A percentile compares a stretch with the other conserved stretches of the same genome.
Conservation (phyloP, 768 basidiomycete genomes). For the Mycena leptocephala region DNA sequence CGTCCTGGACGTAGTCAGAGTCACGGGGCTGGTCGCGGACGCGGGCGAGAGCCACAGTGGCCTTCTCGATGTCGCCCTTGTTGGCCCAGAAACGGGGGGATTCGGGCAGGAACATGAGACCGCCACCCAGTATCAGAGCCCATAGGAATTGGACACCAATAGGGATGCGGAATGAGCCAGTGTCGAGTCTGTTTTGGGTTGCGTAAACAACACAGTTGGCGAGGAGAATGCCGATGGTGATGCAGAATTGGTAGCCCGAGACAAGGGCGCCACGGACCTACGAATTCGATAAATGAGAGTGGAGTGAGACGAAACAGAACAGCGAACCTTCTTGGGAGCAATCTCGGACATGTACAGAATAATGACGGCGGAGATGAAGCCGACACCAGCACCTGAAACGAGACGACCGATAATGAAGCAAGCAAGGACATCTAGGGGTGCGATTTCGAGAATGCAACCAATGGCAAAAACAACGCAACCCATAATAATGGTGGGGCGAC, state of each 20-base stretch:
- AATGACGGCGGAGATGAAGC: background rate
- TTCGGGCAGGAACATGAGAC: background rate
- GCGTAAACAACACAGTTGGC: conserved; percentile 52
- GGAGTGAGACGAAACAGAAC: background rate
- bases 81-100: background rate
- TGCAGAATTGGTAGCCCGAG: background rate
- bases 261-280: background rate
- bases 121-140: conserved; percentile 75
- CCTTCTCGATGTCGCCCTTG: conserved; percentile 61
- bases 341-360: background rate
- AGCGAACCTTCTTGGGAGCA: background rate
- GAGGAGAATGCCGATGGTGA: background rate
- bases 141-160: conserved; percentile 61
- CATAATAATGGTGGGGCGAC: conserved; percentile 66
- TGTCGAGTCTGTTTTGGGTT: conserved; percentile 70
- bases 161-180: conserved; percentile 78
- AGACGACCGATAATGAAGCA: conserved; percentile 39
- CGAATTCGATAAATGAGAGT: background rate
- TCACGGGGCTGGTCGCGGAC: conserved; percentile 70
- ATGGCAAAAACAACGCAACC: conserved; percentile 74
- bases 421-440: conserved; percentile 49
- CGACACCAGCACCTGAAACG: background rate
- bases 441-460: conserved; percentile 81
- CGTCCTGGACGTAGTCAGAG: conserved; percentile 68
- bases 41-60: conserved; percentile 73